These are phyloP conservation scores for Chytriomyces sp. DNA, from an alignment of 192 early-diverging fungal genomes.

Conservation along the genomic window DNA sequence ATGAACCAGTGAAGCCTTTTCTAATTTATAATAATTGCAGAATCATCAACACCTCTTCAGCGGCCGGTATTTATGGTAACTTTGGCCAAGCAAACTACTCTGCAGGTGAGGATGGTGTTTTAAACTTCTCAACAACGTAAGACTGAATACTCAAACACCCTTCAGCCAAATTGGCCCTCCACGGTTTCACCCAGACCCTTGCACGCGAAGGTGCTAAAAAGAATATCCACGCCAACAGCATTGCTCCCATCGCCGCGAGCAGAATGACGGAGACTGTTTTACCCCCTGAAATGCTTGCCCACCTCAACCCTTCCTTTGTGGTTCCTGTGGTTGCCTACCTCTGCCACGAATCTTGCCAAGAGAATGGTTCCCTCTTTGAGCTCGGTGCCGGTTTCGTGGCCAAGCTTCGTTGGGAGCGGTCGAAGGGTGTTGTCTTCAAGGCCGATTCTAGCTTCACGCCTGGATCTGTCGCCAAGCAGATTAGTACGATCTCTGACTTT, in stretches of 20 bases:
- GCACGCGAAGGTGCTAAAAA: slow-evolving; percentile 93
- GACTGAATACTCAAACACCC: not conserved
- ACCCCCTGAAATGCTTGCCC: slow-evolving; percentile 92
- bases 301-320: slow-evolving; percentile 95
- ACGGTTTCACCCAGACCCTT: slow-evolving; percentile 87
- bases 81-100: slow-evolving; percentile 93
- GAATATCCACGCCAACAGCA: slow-evolving; percentile 90
- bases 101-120: slow-evolving; percentile 51
- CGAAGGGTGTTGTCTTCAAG: slow-evolving; percentile 88
- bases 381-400: slow-evolving; percentile 93
- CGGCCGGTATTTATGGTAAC: slow-evolving; percentile 99
- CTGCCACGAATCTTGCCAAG: slow-evolving; percentile 74
- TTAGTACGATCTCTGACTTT: slow-evolving; percentile 72
- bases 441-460: slow-evolving; percentile 84
- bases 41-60: slow-evolving; percentile 91
- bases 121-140: not conserved
- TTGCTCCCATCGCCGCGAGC: slow-evolving; percentile 96
- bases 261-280: slow-evolving; percentile 92
- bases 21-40: slow-evolving; percentile 31
- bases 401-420: slow-evolving; percentile 91
- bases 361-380: slow-evolving; percentile 91
- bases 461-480: slow-evolving; percentile 75
- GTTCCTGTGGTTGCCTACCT: slow-evolving; percentile 92
- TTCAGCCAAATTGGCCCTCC: slow-evolving; percentile 89
- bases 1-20: too few relatives aligned